Base-by-base conservation (phyloP, 371 early-diverging fungal genomes). In the Syncephalastrum monosporum region DNA sequence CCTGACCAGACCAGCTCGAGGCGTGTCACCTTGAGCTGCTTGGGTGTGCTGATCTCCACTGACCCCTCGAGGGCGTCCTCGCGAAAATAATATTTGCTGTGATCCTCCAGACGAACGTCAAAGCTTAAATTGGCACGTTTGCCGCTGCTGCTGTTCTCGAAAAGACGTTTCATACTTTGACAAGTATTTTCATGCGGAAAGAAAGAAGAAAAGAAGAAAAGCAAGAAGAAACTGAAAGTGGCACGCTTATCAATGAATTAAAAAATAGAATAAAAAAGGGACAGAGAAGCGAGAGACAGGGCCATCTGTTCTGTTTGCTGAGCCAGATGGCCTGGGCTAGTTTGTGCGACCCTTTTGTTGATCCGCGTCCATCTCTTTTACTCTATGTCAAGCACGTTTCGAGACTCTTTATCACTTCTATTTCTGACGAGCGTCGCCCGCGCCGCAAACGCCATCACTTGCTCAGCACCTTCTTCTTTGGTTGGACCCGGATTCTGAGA, bases 71-170 rank as follows among this genome's bases (percentile, higher is more conserved):
- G 42, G 13, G 16, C 42, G 16, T 64, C 65, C 2, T 57, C 65
- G n/a, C 52, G 53, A 48, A 59, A 60, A 23, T 64, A 64, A 23
- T 64, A 64, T 15, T 50, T 64, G 15, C 47, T 53, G 16, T 56
- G 47, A 43, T 59, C 49, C 2, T 5, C 38, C 12, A 64, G 47
- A 3, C 42, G 17, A 33, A 64, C 60, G 27, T 51, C 44, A 24
- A 61, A 51, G 10, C 19, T 19, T 17, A 53, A 25, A 15, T 59
- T 59, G 45, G 52, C 21, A 1, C 46, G 59, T 42, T 25, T n/a
- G 17, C 52, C 41, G 21, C 25, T 25, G 15, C 52, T 42, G 21
- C 49, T 59, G 16, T 38, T 53, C 16, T 46, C 47, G 27, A 59
- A 53, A 38, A 59, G 51, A 45, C 53, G 59, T 23, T 59, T 51